These are phyloP conservation scores for Candida pseudoviswanathii DNA, from an alignment of 1,139 yeast genomes.

Conservation along the genomic window DNA sequence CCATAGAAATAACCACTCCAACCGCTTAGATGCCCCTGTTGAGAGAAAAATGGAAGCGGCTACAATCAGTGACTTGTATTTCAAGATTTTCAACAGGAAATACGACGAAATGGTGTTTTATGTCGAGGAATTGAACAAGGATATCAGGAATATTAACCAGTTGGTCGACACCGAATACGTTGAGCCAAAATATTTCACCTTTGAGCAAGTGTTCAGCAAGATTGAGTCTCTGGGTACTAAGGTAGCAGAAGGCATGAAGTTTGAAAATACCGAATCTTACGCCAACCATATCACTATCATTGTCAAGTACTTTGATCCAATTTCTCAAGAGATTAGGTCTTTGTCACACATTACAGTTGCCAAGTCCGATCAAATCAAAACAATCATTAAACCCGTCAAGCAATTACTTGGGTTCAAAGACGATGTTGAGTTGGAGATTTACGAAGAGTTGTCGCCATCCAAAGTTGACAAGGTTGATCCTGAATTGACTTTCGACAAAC, in stretches of 20 bases:
- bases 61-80: conserved; percentile 41
- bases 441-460: conserved; percentile 72
- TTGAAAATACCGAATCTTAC: conserved; percentile 26
- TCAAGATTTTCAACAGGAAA: conserved; percentile 40
- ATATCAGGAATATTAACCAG: conserved; percentile 26
- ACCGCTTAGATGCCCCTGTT: conserved; percentile 61
- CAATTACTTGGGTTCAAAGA: conserved; percentile 47
- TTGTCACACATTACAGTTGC: conserved; percentile 62
- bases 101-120: conserved; percentile 51
- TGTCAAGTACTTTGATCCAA: conserved; percentile 69
- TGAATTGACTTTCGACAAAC: conserved; percentile 53
- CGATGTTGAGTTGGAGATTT: conserved; percentile 44
- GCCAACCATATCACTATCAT: conserved; percentile 54
- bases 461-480: conserved; percentile 55
- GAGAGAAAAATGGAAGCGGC: conserved; percentile 33
- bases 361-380: conserved; percentile 49
- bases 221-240: conserved; percentile 18
- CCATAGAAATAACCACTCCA: conserved; percentile 73
- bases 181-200: conserved; percentile 27
- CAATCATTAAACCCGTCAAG: conserved; percentile 46
- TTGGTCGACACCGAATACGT: conserved; percentile 10
- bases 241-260: conserved; percentile 13
- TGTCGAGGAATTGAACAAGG: conserved; percentile 46
- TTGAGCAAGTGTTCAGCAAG: conserved; percentile 24
- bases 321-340: conserved; percentile 57